Conservation (phyloP, 2,329 filamentous ascomycete species). For the Aspergillus udagawae region DNA sequence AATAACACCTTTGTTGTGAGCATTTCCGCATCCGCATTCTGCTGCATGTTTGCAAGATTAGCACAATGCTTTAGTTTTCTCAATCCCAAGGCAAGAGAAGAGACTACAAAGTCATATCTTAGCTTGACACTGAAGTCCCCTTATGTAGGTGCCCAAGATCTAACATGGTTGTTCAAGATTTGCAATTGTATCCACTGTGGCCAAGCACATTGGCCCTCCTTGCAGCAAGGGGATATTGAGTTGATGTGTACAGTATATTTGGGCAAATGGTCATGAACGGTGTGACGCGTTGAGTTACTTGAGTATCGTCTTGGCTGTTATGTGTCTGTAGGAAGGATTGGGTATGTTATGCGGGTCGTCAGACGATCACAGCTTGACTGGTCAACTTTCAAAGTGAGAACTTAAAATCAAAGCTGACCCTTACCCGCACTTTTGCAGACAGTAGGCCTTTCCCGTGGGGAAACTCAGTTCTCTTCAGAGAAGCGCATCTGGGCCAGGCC, state of each 20-base stretch:
- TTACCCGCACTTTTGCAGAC: background rate
- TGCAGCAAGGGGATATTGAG: slow-evolving; percentile 11
- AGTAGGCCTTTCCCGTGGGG: background rate
- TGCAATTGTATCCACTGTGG: background rate
- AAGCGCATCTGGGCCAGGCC: background rate
- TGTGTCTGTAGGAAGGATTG: background rate
- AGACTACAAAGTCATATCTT: background rate
- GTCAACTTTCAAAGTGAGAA: background rate
- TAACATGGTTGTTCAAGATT: background rate
- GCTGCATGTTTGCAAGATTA: slow-evolving; percentile 3
- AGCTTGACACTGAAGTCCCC: background rate
- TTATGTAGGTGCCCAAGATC: background rate
- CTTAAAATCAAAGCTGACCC: background rate
- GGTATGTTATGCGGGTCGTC: background rate
- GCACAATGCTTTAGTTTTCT: background rate
- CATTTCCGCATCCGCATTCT: slow-evolving; percentile 10
- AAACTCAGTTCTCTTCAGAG: background rate
- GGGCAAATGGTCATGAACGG: slow-evolving; percentile 11
- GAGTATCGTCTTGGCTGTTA: slow-evolving; percentile 6
- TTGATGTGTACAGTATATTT: slow-evolving; percentile 4
- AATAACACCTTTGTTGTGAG: slow-evolving; percentile 13
- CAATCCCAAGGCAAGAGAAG: background rate
- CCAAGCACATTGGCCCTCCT: background rate
- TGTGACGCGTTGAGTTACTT: slow-evolving; percentile 18
- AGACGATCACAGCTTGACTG: background rate